phyloP scores from a whole-genome alignment of 108 stramenopile genomes.

The Pseudonitzschia delicatissima region DNA sequence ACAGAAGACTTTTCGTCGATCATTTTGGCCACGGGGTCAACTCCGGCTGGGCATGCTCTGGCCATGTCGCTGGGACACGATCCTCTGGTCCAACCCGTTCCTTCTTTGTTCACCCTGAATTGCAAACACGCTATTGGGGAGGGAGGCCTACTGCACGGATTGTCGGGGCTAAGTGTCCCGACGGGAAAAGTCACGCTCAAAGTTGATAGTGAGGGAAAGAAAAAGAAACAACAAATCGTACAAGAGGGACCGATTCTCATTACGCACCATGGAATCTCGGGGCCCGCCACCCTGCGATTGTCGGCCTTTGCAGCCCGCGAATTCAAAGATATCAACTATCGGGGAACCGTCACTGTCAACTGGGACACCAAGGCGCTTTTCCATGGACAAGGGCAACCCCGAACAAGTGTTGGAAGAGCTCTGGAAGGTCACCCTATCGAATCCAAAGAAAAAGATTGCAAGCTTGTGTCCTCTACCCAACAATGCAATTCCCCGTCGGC shows the following conservation, averaged over 20 bases:
- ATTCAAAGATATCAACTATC: conserved; percentile 67
- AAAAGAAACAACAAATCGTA: conserved; percentile 40
- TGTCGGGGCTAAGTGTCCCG: conserved; percentile 77
- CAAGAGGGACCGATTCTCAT: conserved; percentile 90
- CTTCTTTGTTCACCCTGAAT: conserved; percentile 92
- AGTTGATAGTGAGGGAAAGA: conserved; percentile 30
- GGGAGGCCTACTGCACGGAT: conserved; percentile 64
- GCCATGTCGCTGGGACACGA: conserved; percentile 77
- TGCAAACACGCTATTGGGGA: conserved; percentile 54
- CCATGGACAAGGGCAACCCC: conserved; percentile 15
- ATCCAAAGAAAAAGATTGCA: conserved; percentile 52
- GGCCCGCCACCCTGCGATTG: conserved; percentile 86
- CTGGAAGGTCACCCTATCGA: conserved; percentile 25
- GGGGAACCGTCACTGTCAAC: conserved; percentile 56
- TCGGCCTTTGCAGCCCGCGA: conserved; percentile 92
- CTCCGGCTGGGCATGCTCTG: conserved; percentile 81
- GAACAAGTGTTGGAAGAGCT: conserved; percentile 48
- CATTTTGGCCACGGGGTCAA: conserved; percentile 91
- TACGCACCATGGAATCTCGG: conserved; percentile 91
- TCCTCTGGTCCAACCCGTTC: conserved; percentile 68
- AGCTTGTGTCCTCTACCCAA: conserved; percentile 55
- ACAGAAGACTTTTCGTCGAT: conserved; percentile 64
- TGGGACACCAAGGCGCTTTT: conserved; percentile 45
- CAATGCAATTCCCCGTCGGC: conserved; percentile 63
- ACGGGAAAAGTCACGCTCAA: conserved; percentile 45